Percentiles rank a stretch among this genome's conserved stretches.
These are phyloP conservation scores for Geosmithia flava DNA, from an alignment of 2,329 filamentous ascomycete species.

Conservation along the genomic window DNA sequence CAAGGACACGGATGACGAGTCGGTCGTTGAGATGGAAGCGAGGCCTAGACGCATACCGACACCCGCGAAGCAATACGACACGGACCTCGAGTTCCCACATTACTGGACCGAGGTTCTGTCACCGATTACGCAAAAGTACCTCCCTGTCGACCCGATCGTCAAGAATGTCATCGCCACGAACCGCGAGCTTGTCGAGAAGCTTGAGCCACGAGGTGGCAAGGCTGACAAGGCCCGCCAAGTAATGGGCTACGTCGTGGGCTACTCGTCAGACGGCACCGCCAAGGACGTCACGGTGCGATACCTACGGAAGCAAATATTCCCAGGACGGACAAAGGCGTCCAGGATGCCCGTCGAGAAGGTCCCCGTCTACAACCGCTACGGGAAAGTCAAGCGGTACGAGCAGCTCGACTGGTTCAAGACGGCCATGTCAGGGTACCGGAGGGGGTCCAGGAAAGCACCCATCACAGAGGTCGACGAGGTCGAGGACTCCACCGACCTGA, in stretches of 20 bases:
- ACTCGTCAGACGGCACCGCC: slow-evolving; percentile 72
- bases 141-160: slow-evolving; percentile 67
- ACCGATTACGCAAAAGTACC: slow-evolving; percentile 63
- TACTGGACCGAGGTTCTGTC: slow-evolving; percentile 93
- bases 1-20: slow-evolving; percentile 43
- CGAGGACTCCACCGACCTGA: slow-evolving; percentile 69
- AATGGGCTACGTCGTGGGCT: slow-evolving; percentile 79
- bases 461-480: slow-evolving; percentile 62
- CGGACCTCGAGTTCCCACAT: slow-evolving; percentile 69
- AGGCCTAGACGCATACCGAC: slow-evolving; percentile 24
- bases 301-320: slow-evolving; percentile 66
- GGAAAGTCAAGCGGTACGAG: slow-evolving; percentile 66
- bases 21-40: slow-evolving; percentile 41
- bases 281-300: slow-evolving; percentile 95
- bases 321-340: slow-evolving; percentile 80
- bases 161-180: slow-evolving; percentile 58
- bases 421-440: slow-evolving; percentile 60
- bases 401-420: slow-evolving; percentile 81
- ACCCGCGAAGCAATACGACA: slow-evolving; percentile 46
- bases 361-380: slow-evolving; percentile 63
- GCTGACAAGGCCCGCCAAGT: slow-evolving; percentile 82
- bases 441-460: slow-evolving; percentile 34
- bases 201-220: slow-evolving; percentile 73
- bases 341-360: slow-evolving; percentile 71
- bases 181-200: slow-evolving; percentile 56